Evolutionary conservation across 2,329 filamentous ascomycete genomes (phyloP).

Genomic region (Claviceps quebecensis): DNA sequence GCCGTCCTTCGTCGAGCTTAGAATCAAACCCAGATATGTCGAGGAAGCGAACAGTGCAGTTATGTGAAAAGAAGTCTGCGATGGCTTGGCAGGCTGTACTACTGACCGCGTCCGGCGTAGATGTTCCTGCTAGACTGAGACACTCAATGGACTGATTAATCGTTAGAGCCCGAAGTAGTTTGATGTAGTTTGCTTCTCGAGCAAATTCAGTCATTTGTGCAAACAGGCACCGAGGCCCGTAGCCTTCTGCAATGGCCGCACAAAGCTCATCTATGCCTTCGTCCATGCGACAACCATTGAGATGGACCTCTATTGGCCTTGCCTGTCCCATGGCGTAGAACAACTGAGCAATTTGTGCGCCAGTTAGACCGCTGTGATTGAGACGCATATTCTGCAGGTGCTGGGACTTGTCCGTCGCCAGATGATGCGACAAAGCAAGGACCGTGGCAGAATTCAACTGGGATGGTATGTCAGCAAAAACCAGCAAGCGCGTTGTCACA

Average conservation of each 20-base stretch:
- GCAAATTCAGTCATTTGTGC: conserved; percentile 45
- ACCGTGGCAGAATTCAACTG: conserved; percentile 38
- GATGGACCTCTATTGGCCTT: conserved; percentile 31
- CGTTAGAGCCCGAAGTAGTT: conserved; percentile 34
- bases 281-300: conserved; percentile 40
- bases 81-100: conserved; percentile 33
- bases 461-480: not conserved
- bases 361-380: conserved; percentile 38
- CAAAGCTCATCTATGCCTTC: conserved; percentile 36
- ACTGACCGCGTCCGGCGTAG: conserved; percentile 31
- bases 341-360: conserved; percentile 33
- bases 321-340: conserved; percentile 36
- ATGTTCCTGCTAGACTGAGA: conserved; percentile 40
- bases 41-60: conserved; percentile 36
- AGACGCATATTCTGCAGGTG: conserved; percentile 31
- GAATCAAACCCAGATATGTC: conserved; percentile 43
- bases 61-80: conserved; percentile 36
- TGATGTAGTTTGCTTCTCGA: conserved; percentile 35
- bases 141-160: conserved; percentile 35
- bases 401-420: conserved; percentile 25
- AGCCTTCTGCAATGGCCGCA: conserved; percentile 30
- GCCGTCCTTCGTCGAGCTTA: conserved; percentile 42
- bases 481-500: not conserved
- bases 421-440: conserved; percentile 30
- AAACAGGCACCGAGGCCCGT: conserved; percentile 35